Conservation (phyloP, 805 yeast genomes). For the Kregervanrija delftensis region DNA sequence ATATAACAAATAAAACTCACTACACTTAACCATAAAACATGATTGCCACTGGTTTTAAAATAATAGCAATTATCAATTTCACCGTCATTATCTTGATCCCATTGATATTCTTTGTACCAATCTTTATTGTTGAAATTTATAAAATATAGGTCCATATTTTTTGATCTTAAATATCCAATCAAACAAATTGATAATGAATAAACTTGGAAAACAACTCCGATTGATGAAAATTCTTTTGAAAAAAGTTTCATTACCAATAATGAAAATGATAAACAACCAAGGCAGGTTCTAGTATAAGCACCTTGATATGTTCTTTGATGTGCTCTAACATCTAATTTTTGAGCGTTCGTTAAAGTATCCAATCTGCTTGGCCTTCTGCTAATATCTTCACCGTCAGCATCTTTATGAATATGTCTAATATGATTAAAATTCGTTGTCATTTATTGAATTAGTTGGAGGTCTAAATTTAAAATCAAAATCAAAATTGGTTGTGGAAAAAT, state of each 20-base stretch:
- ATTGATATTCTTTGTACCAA: conserved; percentile 15
- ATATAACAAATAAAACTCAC: conserved; percentile 47
- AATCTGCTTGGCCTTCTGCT: conserved; percentile 25
- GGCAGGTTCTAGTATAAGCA: conserved; percentile 68
- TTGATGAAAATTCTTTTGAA: conserved; percentile 53
- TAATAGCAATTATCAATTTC: conserved; percentile 22
- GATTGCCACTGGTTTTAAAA: conserved; percentile 56
- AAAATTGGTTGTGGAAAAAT: too few relatives aligned
- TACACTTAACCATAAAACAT: conserved; percentile 43
- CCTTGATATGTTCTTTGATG: conserved; percentile 83
- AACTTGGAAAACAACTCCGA: conserved; percentile 59
- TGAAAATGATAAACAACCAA: conserved; percentile 60
- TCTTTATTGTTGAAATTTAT: conserved; percentile 19
- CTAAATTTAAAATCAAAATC: too few relatives aligned
- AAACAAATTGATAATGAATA: conserved; percentile 45
- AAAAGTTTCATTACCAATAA: conserved; percentile 60
- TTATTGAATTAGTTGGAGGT: too few relatives aligned
- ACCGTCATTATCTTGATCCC: conserved; percentile 8
- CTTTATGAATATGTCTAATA: neutral
- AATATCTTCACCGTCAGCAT: neutral
- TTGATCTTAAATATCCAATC: conserved; percentile 29
- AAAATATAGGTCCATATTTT: conserved; percentile 27
- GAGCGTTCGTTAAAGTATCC: conserved; percentile 30
- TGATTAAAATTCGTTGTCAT: too few relatives aligned
- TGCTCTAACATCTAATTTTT: conserved; percentile 51